Conservation (phyloP, 2,329 filamentous ascomycete genomes). For the Aspergillus glaucus region DNA sequence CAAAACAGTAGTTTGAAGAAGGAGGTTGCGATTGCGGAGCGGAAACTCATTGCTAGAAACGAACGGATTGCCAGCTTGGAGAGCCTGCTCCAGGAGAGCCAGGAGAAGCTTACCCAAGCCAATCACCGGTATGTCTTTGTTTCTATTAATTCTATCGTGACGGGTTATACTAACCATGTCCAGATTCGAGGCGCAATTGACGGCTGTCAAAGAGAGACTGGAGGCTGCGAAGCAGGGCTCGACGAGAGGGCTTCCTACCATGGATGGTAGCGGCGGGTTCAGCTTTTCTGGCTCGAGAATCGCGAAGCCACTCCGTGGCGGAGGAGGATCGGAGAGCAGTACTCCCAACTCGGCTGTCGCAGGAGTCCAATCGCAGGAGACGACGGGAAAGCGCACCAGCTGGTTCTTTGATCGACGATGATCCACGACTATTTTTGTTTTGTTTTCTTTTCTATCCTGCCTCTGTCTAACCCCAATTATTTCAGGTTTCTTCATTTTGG, state of each 20-base stretch:
- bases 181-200: conserved; percentile 95
- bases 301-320: conserved; percentile 57
- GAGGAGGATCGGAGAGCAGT: conserved; percentile 29
- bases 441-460: conserved; percentile 20
- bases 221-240: conserved; percentile 91
- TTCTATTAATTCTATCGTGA: no score
- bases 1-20: conserved; percentile 97
- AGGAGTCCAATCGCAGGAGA: conserved; percentile 60
- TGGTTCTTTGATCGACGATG: conserved; percentile 46
- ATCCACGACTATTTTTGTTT: conserved; percentile 25
- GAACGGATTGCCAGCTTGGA: conserved; percentile 95
- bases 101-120: conserved; percentile 94
- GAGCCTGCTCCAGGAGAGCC: conserved; percentile 85
- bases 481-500: no score
- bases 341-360: conserved; percentile 29
- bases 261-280: conserved; percentile 61
- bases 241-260: conserved; percentile 70
- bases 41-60: conserved; percentile 92
- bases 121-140: conserved; percentile 77
- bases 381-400: conserved; percentile 57
- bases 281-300: conserved; percentile 60
- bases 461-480: no score
- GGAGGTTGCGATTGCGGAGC: conserved; percentile 96
- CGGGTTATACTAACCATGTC: conserved; percentile 9
- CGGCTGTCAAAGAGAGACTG: conserved; percentile 93